phyloP scores from a whole-genome alignment of 2,329 filamentous ascomycete species.

The Aureobasidium musti region DNA sequence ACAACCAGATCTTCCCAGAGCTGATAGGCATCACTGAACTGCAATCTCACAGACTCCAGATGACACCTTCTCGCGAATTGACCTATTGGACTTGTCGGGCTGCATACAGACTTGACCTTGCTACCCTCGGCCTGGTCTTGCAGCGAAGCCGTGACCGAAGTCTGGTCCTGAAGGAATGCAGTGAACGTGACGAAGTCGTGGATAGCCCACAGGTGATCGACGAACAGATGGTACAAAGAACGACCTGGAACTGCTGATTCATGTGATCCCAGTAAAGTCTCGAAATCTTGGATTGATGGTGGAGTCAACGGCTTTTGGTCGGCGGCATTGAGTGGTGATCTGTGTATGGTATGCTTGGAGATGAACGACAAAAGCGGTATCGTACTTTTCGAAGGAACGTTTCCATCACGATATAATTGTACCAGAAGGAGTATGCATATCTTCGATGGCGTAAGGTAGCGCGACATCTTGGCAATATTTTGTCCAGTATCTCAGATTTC shows the following conservation, averaged over 20 bases:
- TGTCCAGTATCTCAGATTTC: not conserved
- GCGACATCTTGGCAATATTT: slow-evolving; percentile 60
- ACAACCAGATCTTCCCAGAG: slow-evolving; percentile 82
- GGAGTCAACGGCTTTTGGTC: slow-evolving; percentile 43
- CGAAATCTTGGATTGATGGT: slow-evolving; percentile 40
- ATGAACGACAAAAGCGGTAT: slow-evolving; percentile 78
- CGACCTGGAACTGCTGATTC: slow-evolving; percentile 66
- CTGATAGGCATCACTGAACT: slow-evolving; percentile 74
- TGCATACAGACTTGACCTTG: slow-evolving; percentile 59
- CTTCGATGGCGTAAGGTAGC: slow-evolving; percentile 86
- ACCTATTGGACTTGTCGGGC: slow-evolving; percentile 74
- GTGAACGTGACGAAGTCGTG: slow-evolving; percentile 37
- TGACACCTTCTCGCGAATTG: slow-evolving; percentile 74
- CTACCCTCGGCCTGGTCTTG: slow-evolving; percentile 52
- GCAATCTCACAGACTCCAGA: slow-evolving; percentile 76
- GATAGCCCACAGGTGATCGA: slow-evolving; percentile 79
- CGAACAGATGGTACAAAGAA: slow-evolving; percentile 83
- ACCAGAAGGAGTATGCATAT: slow-evolving; percentile 79
- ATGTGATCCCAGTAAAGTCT: slow-evolving; percentile 40
- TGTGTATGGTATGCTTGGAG: slow-evolving; percentile 60
- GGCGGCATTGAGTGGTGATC: slow-evolving; percentile 28
- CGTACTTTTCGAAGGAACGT: slow-evolving; percentile 40
- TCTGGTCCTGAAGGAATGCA: slow-evolving; percentile 23
- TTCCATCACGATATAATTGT: slow-evolving; percentile 64
- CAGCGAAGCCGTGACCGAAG: slow-evolving; percentile 40